Evolutionary conservation across 208 protist species (phyloP), one percentile per base, ranked within the genome.

Genomic region (Acanthamoeba lenticulata): DNA sequence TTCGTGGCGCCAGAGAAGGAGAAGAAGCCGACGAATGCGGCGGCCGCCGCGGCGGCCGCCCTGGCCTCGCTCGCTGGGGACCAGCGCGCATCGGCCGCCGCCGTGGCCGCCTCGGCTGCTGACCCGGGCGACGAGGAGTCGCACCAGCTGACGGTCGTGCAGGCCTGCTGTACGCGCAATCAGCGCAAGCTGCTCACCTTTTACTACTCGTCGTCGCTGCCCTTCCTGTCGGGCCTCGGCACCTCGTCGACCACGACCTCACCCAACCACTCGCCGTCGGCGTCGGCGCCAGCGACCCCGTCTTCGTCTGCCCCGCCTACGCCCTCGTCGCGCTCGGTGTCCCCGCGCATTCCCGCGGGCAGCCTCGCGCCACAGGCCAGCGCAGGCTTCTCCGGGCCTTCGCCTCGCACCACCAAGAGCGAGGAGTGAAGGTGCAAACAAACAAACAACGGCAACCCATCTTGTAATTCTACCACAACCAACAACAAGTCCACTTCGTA

Each of bases 1-100:
- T 81, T 81, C 69, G 69, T 81, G 38, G 69, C 69, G 13, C 69
- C 69, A 6, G 69, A 81, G 69, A 81, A 81, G 69, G 69, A 81
- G 69, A 81, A 81, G 19, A 81, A 81, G 34, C 13, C 60, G 29
- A 47, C 17, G 36, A 17, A n/a, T 32, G 60, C 15, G 21, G 11
- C 13, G 60, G 17, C n/a, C n/a, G n/a, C n/a, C n/a, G 11, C 69
- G 21, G 0, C 36, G 21, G 36, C 40, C 17, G 69, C 69, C 40
- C 13, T 11, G 9, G 11, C 69, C 21, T 81, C 69, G 21, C n/a
- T 45, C 15, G 11, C 69, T 17, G 69, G n/a, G n/a, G n/a, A n/a
- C n/a, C n/a, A 81, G 15, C 69, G 32, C 17, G 38, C 69, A 2
- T 81, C 40, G 21, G 17, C 69, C 40, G 24, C 62, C 1, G 11